A percentile compares a stretch with the other conserved stretches of the same genome.
Evolutionary conservation across 768 basidiomycete species (phyloP).

Genomic region (Psilocybe tampanensis): DNA sequence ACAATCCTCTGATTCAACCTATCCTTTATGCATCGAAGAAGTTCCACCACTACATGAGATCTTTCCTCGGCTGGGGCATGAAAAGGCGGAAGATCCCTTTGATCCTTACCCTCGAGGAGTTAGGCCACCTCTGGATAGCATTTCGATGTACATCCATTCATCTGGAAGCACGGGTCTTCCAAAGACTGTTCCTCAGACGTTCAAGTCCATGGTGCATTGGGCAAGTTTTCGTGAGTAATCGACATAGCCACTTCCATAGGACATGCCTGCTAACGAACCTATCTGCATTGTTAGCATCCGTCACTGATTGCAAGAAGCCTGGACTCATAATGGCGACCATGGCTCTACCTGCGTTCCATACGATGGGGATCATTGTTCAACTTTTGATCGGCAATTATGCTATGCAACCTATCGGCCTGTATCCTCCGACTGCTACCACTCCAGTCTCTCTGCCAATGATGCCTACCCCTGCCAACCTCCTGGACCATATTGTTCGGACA

Average conservation of each 20-base stretch:
- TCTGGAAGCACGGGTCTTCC: slow-evolving; percentile 53
- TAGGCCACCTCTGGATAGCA: slow-evolving; percentile 20
- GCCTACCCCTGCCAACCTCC: slow-evolving; percentile 30
- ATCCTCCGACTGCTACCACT: slow-evolving; percentile 26
- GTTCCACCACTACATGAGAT: slow-evolving; percentile 30
- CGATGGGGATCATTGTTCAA: slow-evolving; percentile 32
- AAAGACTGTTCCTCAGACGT: slow-evolving; percentile 40
- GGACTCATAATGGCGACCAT: slow-evolving; percentile 26
- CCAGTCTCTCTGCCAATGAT: slow-evolving; percentile 37
- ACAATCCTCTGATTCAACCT: slow-evolving; percentile 17
- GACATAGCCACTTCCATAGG: too few relatives aligned
- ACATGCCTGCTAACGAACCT: neutral
- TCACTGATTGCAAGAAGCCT: slow-evolving; percentile 14
- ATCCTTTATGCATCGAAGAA: slow-evolving; percentile 32
- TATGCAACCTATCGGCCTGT: slow-evolving; percentile 14
- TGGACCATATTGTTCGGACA: slow-evolving; percentile 33
- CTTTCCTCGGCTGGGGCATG: slow-evolving; percentile 42
- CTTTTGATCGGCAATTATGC: slow-evolving; percentile 29
- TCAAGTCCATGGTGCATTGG: slow-evolving; percentile 33
- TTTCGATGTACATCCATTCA: slow-evolving; percentile 44
- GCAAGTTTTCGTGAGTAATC: slow-evolving; percentile 34
- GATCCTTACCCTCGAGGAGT: slow-evolving; percentile 24
- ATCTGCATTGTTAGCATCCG: slow-evolving; percentile 5
- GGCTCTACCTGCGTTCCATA: slow-evolving; percentile 43
- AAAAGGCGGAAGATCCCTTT: slow-evolving; percentile 30